phyloP scores from a whole-genome alignment of 495 filamentous ascomycete genomes.

The Staphylotrichum tortipilum region DNA sequence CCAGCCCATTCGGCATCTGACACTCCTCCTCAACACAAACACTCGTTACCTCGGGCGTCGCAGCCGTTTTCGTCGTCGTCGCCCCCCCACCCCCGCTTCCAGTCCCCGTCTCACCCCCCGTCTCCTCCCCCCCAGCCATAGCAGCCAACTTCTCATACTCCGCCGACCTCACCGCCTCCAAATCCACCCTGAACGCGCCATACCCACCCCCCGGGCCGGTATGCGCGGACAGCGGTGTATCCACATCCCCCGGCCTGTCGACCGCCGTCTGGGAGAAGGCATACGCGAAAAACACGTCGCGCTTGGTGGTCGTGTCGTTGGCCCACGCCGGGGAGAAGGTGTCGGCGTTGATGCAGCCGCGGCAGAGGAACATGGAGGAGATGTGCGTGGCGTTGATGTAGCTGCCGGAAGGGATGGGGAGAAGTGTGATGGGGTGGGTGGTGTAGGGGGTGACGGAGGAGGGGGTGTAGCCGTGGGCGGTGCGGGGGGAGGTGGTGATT shows the following conservation, averaged over 20 bases:
- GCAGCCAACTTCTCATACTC: conserved; percentile 22
- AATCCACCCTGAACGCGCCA: conserved; percentile 22
- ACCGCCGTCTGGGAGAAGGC: conserved; percentile 12
- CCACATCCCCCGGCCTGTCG: conserved; percentile 2
- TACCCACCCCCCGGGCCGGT: conserved; percentile 6
- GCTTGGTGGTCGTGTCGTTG: not conserved
- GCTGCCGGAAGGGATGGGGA: conserved; percentile 15
- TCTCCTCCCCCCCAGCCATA: not conserved
- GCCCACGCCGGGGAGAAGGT: conserved; percentile 9
- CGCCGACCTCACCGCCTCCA: conserved; percentile 19
- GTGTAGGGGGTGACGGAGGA: conserved; percentile 9
- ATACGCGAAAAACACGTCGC: conserved; percentile 8
- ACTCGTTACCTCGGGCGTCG: no score
- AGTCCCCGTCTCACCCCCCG: not conserved
- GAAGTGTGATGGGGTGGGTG: not conserved
- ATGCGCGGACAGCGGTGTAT: conserved; percentile 14
- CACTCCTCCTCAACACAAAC: no score
- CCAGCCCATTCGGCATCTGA: not conserved
- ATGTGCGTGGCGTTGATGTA: conserved; percentile 19
- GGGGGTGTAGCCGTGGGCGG: conserved; percentile 6
- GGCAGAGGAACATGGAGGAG: conserved; percentile 20
- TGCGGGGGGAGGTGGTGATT: conserved; percentile 10
- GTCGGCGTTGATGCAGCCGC: conserved; percentile 17
- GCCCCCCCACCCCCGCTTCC: not conserved
- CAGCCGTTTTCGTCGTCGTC: not conserved